A percentile compares a stretch with the other conserved stretches of the same genome.
phyloP scores from a whole-genome alignment of 2,329 filamentous ascomycete species.

The Monosporascus sp. region DNA sequence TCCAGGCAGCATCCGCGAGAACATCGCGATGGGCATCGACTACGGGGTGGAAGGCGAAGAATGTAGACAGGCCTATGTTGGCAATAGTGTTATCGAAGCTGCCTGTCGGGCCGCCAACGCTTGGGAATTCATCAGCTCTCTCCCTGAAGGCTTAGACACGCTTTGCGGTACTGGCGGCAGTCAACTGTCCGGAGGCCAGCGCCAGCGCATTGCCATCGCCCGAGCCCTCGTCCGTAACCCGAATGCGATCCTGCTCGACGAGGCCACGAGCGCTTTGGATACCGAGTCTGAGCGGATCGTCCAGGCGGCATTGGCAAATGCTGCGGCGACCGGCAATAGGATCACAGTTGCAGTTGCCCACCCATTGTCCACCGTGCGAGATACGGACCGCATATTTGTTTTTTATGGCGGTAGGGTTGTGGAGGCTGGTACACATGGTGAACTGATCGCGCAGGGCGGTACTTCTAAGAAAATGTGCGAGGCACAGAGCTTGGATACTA shows the following conservation, averaged over 20 bases:
- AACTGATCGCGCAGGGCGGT: conserved; percentile 48
- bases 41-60: neutral
- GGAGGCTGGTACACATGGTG: conserved; percentile 48
- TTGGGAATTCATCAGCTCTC: conserved; percentile 42
- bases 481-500: neutral
- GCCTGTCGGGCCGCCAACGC: conserved; percentile 11
- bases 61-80: neutral
- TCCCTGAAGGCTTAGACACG: conserved; percentile 42
- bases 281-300: conserved; percentile 9
- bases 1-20: conserved; percentile 40
- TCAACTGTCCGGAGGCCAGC: conserved; percentile 34
- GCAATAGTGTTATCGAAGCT: conserved; percentile 6
- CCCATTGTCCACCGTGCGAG: conserved; percentile 21
- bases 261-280: conserved; percentile 21
- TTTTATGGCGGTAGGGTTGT: conserved; percentile 48
- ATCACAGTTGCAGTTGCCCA: conserved; percentile 22
- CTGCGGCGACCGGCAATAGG: conserved; percentile 4
- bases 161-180: conserved; percentile 41
- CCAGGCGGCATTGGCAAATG: conserved; percentile 7
- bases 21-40: conserved; percentile 35
- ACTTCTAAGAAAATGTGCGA: conserved; percentile 50
- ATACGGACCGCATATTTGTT: conserved; percentile 51
- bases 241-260: conserved; percentile 37
- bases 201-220: conserved; percentile 40
- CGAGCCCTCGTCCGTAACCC: conserved; percentile 38